Percentiles rank a stretch among this genome's conserved stretches.
Conservation (phyloP, 441 rosid genomes). For the Brassica balearica region DNA sequence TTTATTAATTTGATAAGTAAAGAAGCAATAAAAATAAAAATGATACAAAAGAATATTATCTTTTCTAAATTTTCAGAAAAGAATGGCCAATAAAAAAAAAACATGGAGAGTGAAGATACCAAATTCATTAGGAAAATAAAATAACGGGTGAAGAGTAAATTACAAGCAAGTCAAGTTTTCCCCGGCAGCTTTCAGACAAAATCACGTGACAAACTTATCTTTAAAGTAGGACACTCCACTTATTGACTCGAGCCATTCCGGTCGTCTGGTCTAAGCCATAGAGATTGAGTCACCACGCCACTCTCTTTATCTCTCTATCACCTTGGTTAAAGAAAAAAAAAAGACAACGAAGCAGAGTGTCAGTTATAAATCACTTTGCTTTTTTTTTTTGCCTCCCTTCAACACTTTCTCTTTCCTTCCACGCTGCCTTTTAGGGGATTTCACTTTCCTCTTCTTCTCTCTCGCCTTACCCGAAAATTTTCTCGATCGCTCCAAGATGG, state of each 20-base stretch:
- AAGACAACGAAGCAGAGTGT: not conserved
- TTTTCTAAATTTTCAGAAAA: not conserved
- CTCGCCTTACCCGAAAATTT: not conserved
- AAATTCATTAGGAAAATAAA: not conserved
- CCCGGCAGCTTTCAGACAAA: conserved; percentile 30
- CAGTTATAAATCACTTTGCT: not conserved
- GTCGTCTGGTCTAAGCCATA: not conserved
- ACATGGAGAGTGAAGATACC: conserved; percentile 19
- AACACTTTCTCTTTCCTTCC: not conserved
- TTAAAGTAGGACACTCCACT: conserved; percentile 24
- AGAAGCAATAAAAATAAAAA: too few species aligned
- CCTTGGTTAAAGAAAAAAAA: not conserved
- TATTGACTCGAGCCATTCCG: conserved; percentile 27
- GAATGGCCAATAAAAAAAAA: not conserved
- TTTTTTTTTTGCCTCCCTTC: not conserved
- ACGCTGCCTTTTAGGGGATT: not conserved
- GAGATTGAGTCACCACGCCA: not conserved
- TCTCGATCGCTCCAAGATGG: conserved; percentile 4
- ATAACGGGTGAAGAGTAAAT: conserved; percentile 22
- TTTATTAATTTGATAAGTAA: too few species aligned
- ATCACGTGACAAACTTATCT: conserved; percentile 45
- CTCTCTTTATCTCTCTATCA: not conserved
- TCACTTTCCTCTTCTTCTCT: conserved; percentile 8
- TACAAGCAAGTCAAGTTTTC: conserved; percentile 33
- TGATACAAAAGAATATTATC: too few species aligned